Conservation (phyloP, 306 rosid species). For the Cucurbita maxima region DNA sequence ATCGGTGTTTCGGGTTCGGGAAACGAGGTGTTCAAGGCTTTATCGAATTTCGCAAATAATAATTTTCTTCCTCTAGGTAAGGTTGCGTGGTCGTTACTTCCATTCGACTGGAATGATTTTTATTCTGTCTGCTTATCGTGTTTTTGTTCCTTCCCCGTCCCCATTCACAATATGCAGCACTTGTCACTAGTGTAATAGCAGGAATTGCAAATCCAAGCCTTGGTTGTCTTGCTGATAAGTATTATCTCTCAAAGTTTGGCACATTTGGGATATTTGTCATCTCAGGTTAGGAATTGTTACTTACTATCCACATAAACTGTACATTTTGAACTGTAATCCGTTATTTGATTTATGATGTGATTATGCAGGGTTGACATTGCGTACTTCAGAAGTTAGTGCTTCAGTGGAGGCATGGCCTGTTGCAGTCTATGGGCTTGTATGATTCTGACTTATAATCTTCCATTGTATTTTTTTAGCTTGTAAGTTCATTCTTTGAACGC, state of each 20-base stretch:
- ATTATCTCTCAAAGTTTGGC: conserved; percentile 57
- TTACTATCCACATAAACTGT: neutral
- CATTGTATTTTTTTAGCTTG: conserved; percentile 10
- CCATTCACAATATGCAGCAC: conserved; percentile 27
- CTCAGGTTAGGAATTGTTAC: conserved; percentile 40
- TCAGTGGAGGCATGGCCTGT: conserved; percentile 94
- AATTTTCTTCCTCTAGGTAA: conserved; percentile 73
- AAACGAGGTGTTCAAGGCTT: conserved; percentile 30
- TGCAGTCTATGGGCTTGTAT: conserved; percentile 80
- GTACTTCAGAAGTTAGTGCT: conserved; percentile 54
- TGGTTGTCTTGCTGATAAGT: conserved; percentile 71
- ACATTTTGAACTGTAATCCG: neutral
- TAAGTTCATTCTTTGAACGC: conserved; percentile 8
- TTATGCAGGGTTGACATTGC: conserved; percentile 61
- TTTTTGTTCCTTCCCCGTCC: neutral
- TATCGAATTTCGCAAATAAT: conserved; percentile 36
- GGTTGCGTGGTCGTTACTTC: neutral
- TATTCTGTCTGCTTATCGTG: neutral
- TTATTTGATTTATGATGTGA: neutral
- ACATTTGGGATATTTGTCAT: conserved; percentile 67
- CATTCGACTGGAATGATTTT: neutral
- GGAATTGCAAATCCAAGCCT: conserved; percentile 56
- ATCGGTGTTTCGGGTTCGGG: conserved; percentile 5
- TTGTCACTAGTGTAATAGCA: conserved; percentile 41
- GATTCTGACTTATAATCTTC: conserved; percentile 21